Evolutionary conservation across 352 stramenopile genomes (phyloP).

Genomic region (Globisporangium paddicum): DNA sequence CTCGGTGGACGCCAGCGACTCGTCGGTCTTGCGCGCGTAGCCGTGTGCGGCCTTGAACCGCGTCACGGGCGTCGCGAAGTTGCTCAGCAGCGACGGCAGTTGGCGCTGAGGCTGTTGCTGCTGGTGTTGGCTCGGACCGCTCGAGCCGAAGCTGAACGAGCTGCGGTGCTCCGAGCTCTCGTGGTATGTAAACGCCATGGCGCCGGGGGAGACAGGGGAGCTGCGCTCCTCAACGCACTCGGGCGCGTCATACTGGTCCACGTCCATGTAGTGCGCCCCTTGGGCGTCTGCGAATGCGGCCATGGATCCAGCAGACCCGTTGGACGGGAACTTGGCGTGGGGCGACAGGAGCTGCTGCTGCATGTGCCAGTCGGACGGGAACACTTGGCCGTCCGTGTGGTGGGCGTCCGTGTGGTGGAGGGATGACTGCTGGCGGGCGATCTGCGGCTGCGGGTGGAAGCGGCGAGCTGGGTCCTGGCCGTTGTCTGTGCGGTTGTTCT

Average conservation of each 20-base stretch:
- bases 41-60: constrained; percentile 65
- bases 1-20: constrained; percentile 15
- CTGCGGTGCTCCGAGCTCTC: too few species aligned
- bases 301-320: neutral
- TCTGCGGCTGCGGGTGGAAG: neutral
- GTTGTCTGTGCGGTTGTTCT: constrained; percentile 10
- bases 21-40: constrained; percentile 37
- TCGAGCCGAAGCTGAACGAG: neutral
- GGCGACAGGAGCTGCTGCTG: neutral
- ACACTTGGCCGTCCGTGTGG: neutral
- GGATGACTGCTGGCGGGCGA: neutral
- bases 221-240: constrained; percentile 1
- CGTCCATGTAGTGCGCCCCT: constrained; percentile 7
- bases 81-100: constrained; percentile 27
- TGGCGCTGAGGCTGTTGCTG: neutral
- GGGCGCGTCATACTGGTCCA: constrained; percentile 7
- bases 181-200: constrained; percentile 1
- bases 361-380: neutral
- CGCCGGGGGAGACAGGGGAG: constrained; percentile 3
- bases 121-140: too few species aligned
- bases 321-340: neutral
- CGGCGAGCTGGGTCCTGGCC: neutral
- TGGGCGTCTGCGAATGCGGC: neutral
- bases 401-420: neutral
- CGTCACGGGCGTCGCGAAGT: constrained; percentile 41